Percentiles rank a stretch among this genome's conserved stretches.
These are phyloP conservation scores for Talaromyces sp. DNA, from an alignment of 2,329 filamentous ascomycete species.

Conservation along the genomic window DNA sequence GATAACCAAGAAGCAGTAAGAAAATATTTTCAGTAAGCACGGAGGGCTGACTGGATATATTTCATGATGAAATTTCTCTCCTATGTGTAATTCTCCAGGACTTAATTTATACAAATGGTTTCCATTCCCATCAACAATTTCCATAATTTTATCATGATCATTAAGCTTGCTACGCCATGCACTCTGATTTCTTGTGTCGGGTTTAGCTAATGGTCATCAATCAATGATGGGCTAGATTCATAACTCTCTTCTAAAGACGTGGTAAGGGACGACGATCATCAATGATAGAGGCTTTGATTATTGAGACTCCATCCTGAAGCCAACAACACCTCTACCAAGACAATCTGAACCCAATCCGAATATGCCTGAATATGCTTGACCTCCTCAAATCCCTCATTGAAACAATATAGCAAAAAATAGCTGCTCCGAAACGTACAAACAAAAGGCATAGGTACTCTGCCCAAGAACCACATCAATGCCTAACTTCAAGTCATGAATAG, in stretches of 20 bases:
- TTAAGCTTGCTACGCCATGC: too few species aligned
- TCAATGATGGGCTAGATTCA: too few species aligned
- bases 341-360: not conserved
- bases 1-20: conserved; percentile 78
- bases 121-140: not conserved
- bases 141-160: not conserved
- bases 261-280: not conserved
- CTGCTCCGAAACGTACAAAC: not conserved
- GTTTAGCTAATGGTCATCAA: too few species aligned
- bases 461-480: too few species aligned
- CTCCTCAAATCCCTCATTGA: not conserved
- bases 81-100: conserved; percentile 7
- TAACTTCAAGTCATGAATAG: too few species aligned
- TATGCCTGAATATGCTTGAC: not conserved
- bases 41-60: not conserved
- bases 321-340: not conserved
- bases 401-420: not conserved
- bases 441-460: not conserved
- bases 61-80: conserved; percentile 3
- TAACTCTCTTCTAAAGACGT: not conserved
- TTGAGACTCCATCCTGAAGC: too few species aligned
- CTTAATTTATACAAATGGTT: not conserved
- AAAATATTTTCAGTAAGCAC: conserved; percentile 64
- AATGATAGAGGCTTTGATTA: too few species aligned
- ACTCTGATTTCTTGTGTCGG: too few species aligned